Evolutionary conservation across 306 rosid species (phyloP).

Genomic region (Vicia villosa): DNA sequence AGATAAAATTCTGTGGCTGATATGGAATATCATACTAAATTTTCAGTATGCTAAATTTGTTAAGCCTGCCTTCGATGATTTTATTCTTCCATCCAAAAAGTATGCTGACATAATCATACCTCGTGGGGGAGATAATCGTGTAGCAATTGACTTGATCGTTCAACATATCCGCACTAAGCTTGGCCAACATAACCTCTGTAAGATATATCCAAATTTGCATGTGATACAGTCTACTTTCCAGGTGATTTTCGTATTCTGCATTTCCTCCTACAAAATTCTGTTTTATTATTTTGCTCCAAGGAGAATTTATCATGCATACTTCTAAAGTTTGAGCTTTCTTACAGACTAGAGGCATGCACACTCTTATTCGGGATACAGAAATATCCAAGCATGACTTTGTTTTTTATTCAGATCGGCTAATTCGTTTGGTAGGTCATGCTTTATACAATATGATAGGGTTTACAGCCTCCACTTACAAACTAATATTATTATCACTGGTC

Average conservation of each 20-base stretch:
- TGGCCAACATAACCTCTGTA: slow-evolving; percentile 93
- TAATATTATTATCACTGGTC: slow-evolving; percentile 30
- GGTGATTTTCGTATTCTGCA: slow-evolving; percentile 55
- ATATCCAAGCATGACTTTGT: slow-evolving; percentile 90
- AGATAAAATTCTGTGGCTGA: slow-evolving; percentile 36
- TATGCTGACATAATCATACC: slow-evolving; percentile 94
- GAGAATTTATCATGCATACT: slow-evolving; percentile 21
- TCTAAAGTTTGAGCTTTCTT: slow-evolving; percentile 36
- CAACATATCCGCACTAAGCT: slow-evolving; percentile 92
- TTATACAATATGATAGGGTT: slow-evolving; percentile 22
- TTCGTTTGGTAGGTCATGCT: slow-evolving; percentile 73
- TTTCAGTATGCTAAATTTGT: slow-evolving; percentile 91
- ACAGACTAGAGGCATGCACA: slow-evolving; percentile 96
- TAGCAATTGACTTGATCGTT: slow-evolving; percentile 94
- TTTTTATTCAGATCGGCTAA: slow-evolving; percentile 90
- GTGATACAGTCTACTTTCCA: slow-evolving; percentile 87
- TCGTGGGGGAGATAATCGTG: slow-evolving; percentile 86
- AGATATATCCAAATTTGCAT: slow-evolving; percentile 78
- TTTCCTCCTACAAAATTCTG: slow-evolving; percentile 8
- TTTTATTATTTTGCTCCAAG: slow-evolving; percentile 12
- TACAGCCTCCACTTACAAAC: slow-evolving; percentile 1
- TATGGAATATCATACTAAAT: slow-evolving; percentile 20
- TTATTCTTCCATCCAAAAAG: slow-evolving; percentile 91
- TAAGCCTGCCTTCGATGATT: slow-evolving; percentile 96
- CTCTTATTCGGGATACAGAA: slow-evolving; percentile 80